Conservation (phyloP, 2,329 filamentous ascomycete species). For the Fusarium nelsonii region DNA sequence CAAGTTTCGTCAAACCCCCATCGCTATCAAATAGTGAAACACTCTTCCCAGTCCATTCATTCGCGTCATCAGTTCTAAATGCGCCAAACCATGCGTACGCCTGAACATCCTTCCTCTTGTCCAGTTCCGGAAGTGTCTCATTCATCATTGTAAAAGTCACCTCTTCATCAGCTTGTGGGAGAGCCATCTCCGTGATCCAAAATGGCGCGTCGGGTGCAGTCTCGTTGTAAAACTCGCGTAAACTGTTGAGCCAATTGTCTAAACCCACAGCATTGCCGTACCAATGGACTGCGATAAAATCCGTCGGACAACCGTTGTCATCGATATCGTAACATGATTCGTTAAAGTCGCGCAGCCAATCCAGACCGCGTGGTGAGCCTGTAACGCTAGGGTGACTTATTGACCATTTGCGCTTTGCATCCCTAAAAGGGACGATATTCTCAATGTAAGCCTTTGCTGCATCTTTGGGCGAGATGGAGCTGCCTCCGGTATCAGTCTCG, state of each 20-base stretch:
- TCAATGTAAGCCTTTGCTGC: constrained; percentile 55
- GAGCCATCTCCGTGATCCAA: constrained; percentile 58
- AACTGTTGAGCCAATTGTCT: constrained; percentile 52
- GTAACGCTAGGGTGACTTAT: constrained; percentile 59
- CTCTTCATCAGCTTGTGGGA: constrained; percentile 52
- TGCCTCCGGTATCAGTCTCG: constrained; percentile 55
- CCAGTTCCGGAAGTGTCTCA: constrained; percentile 53
- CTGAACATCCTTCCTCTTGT: constrained; percentile 51
- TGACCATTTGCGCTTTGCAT: constrained; percentile 49
- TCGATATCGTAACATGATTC: constrained; percentile 56
- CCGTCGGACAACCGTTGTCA: constrained; percentile 54
- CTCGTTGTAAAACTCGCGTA: constrained; percentile 54
- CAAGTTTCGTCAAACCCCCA: constrained; percentile 55
- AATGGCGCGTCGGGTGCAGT: constrained; percentile 40
- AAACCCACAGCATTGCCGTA: constrained; percentile 56
- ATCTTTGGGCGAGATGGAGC: constrained; percentile 54
- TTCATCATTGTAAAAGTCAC: constrained; percentile 57
- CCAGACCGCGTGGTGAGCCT: constrained; percentile 54
- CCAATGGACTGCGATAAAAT: constrained; percentile 58
- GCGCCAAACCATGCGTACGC: constrained; percentile 59
- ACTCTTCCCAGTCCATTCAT: constrained; percentile 55
- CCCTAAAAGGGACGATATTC: constrained; percentile 53
- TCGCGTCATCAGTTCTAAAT: constrained; percentile 55
- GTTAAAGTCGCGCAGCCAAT: constrained; percentile 58
- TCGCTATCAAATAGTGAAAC: constrained; percentile 55